A percentile compares a stretch with the other conserved stretches of the same genome.
Conservation (phyloP, 768 basidiomycete species). For the Boletus vinaceobasis region DNA sequence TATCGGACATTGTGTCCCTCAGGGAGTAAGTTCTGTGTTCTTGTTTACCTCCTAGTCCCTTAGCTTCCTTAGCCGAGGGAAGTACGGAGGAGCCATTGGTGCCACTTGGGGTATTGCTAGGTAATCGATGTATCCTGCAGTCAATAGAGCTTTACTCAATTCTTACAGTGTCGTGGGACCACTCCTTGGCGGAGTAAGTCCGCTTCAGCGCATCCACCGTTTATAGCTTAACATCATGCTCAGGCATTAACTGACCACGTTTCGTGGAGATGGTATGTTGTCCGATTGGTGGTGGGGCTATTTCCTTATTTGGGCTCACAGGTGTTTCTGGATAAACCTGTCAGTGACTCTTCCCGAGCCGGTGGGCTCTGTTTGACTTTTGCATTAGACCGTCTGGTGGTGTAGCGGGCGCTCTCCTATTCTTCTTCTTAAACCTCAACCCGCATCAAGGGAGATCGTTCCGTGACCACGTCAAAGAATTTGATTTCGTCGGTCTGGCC, state of each 20-base stretch:
- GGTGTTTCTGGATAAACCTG: slow-evolving; percentile 39
- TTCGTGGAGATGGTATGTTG: slow-evolving; percentile 39
- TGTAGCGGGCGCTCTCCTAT: slow-evolving; percentile 28
- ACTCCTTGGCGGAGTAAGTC: slow-evolving; percentile 36
- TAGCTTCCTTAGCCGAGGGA: slow-evolving; percentile 32
- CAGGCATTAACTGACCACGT: slow-evolving; percentile 35
- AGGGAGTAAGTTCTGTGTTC: slow-evolving; percentile 25
- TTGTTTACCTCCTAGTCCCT: background rate
- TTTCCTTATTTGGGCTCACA: slow-evolving; percentile 9
- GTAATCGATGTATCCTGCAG: slow-evolving; percentile 13
- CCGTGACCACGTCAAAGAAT: slow-evolving; percentile 31
- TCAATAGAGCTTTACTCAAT: background rate
- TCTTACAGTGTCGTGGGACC: slow-evolving; percentile 40
- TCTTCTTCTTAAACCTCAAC: slow-evolving; percentile 36
- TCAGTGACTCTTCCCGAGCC: slow-evolving; percentile 9
- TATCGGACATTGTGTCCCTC: slow-evolving; percentile 39
- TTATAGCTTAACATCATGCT: background rate
- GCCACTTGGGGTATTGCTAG: slow-evolving; percentile 41
- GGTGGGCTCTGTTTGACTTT: background rate
- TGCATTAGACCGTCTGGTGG: slow-evolving; percentile 35
- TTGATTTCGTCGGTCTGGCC: slow-evolving; percentile 40
- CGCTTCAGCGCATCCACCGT: background rate
- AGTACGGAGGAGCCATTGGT: slow-evolving; percentile 36
- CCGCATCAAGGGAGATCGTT: slow-evolving; percentile 32
- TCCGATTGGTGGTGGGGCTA: background rate